A percentile compares a stretch with the other conserved stretches of the same genome.
These are phyloP conservation scores for Lasiodiplodia theobromae DNA, from an alignment of 2,329 filamentous ascomycete genomes.

Conservation along the genomic window DNA sequence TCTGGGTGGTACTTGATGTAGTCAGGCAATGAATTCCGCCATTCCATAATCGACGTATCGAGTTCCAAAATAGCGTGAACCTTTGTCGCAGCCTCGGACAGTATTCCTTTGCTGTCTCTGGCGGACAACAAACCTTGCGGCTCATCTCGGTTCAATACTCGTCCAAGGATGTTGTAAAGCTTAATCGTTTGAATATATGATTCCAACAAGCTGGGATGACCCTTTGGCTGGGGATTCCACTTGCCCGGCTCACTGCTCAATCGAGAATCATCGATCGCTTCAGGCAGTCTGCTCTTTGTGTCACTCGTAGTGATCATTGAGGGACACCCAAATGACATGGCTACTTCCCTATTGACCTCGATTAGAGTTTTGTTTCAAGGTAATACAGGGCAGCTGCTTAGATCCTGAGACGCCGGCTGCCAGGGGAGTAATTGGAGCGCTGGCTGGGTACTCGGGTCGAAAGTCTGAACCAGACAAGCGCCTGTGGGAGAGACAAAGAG, in stretches of 20 bases:
- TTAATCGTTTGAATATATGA: background rate
- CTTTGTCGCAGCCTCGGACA: background rate
- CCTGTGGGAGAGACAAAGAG: no score
- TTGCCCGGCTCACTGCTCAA: background rate
- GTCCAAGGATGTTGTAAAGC: background rate
- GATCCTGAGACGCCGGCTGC: no score
- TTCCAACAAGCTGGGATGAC: background rate
- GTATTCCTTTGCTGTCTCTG: background rate
- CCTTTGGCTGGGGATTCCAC: background rate
- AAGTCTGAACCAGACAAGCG: no score
- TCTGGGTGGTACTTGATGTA: background rate
- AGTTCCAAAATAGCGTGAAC: background rate
- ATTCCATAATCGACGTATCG: background rate
- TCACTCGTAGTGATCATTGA: background rate
- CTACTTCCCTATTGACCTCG: background rate
- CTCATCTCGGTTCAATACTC: background rate
- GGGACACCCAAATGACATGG: slow-evolving; percentile 1
- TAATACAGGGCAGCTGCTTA: no score
- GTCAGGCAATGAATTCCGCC: background rate
- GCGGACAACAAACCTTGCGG: background rate
- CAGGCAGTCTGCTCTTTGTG: background rate
- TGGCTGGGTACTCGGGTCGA: no score
- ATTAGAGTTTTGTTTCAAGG: background rate
- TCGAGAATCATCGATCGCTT: background rate
- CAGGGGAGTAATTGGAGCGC: no score